Evolutionary conservation across 192 early-diverging fungal genomes (phyloP), one percentile per base, ranked within the genome.

Genomic region (Coemansia nantahalensis): DNA sequence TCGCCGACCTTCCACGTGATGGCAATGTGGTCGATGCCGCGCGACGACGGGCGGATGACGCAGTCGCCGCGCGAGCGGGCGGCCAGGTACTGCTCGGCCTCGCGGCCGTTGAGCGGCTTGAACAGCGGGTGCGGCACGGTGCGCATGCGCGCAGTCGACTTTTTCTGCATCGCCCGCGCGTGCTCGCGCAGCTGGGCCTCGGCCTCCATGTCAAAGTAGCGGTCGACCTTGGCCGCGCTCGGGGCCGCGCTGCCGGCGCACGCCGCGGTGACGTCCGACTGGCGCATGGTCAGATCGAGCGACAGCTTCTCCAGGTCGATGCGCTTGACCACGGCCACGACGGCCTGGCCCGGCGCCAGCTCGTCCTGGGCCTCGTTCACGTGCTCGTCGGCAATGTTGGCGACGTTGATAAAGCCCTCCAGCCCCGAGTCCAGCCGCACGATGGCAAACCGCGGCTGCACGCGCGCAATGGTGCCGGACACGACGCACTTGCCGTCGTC

Each of bases 1-100:
- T 93, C 88, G 39, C 78, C 87, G 8, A 94, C 83, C 59, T 97
- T 96, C 89, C 91, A 94, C 15, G 92, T 97, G 17, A 97, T 86
- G 2, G 90, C 86, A 13, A 99, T 80, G 55, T 94, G 92, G 65
- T 92, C 83, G 18, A 81, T 66, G n/a, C 92, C 92, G 13, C 86
- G 85, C 8, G 89, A 90, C 17, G 94, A 97, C 6, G 93, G 92
- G 10, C 94, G 83, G 48, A 99, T 89, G 4, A 99, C 87, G 15
- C 87, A 66, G 37, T 86, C 83, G 17, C 94, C 96, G 12, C 79
- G 67, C 16, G 77, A 79, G 22, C 86, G 79, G 14, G 72, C 65
- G 15, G 78, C 77, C 53, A 97, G 64, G 39, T 85, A 87, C 51
- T 82, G 64, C 57, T 85, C 83, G 6, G 93, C 94, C 50, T 88